Evolutionary conservation across 2,329 filamentous ascomycete genomes (phyloP).

Genomic region (Aspergillus hiratsukae): DNA sequence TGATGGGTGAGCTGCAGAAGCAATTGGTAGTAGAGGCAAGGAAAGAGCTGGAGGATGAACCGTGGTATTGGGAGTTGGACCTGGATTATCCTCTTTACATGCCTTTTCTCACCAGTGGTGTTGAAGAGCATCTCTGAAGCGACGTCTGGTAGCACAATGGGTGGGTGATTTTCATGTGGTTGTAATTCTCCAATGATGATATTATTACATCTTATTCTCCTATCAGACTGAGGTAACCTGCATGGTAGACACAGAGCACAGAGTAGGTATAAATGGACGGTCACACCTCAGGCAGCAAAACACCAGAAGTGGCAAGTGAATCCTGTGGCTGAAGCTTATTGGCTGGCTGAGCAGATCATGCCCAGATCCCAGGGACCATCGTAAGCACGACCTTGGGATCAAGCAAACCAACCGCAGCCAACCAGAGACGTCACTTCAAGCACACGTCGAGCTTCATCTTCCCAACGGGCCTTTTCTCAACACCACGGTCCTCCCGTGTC

Average conservation of each 20-base stretch:
- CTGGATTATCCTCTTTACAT: constrained; percentile 1
- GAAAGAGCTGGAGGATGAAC: background rate
- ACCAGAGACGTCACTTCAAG: constrained; percentile 14
- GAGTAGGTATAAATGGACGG: background rate
- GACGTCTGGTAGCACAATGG: background rate
- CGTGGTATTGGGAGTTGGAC: constrained; percentile 2
- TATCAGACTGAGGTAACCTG: background rate
- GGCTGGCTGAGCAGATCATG: background rate
- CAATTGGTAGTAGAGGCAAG: background rate
- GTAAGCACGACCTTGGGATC: background rate
- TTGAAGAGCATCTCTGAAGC: background rate
- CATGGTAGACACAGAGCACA: background rate
- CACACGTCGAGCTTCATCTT: constrained; percentile 18
- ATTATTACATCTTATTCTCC: background rate
- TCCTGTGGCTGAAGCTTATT: background rate
- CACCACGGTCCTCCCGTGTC: background rate
- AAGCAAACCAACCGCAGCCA: constrained; percentile 9
- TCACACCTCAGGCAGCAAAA: background rate
- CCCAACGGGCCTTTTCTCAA: constrained; percentile 15
- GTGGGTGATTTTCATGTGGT: background rate
- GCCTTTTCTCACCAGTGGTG: background rate
- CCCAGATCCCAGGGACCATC: background rate
- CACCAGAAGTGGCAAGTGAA: background rate
- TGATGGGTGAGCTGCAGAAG: background rate
- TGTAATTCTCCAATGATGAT: background rate